These are phyloP conservation scores for maize (Zea mays) DNA, from an alignment of 176 grass and related monocot species.

Conservation along the genomic window Zm-B73-REFERENCE-NAM-5.0 NC_050099.1:154398001-154398500, in stretches of 20 bases:
- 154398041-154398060: not conserved
- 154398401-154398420: too few relatives aligned
- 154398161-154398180: not conserved
- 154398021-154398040: not conserved
- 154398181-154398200: not conserved
- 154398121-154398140: constrained; percentile 34
- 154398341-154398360: too few relatives aligned
- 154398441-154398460: too few relatives aligned
- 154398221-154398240: not conserved
- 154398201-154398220: not conserved
- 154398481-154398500: too few relatives aligned
- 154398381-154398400: too few relatives aligned
- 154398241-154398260: too few relatives aligned
- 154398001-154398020: not conserved
- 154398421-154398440: too few relatives aligned
- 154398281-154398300: too few relatives aligned
- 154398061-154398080: not conserved
- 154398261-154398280: too few relatives aligned
- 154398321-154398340: too few relatives aligned
- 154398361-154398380: too few relatives aligned
- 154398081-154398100: constrained; percentile 5
- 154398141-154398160: constrained; percentile 29
- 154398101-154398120: constrained; percentile 21
- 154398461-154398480: too few relatives aligned
- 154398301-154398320: not conserved